These are phyloP conservation scores for Sporothrix pallida DNA, from an alignment of 2,329 filamentous ascomycete species.

Conservation along the genomic window DNA sequence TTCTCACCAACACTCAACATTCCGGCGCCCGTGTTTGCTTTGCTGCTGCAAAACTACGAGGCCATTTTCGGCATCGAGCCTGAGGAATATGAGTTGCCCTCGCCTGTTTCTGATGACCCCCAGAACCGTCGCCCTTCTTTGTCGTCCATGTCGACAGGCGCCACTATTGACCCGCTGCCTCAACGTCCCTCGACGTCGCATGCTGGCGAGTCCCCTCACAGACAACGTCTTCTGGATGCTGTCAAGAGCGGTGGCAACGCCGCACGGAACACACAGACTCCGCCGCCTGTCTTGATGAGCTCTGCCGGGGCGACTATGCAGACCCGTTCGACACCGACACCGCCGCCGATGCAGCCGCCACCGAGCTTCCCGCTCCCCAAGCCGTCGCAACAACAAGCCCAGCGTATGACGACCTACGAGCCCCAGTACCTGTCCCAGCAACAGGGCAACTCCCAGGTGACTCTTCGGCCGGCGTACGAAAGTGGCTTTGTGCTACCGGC, in stretches of 20 bases:
- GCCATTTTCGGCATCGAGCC: conserved; percentile 79
- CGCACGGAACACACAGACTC: conserved; percentile 56
- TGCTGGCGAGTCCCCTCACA: conserved; percentile 58
- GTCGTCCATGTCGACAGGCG: conserved; percentile 37
- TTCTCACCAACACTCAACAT: conserved; percentile 98
- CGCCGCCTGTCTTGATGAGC: conserved; percentile 47
- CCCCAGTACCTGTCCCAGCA: conserved; percentile 51
- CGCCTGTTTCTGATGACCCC: conserved; percentile 48
- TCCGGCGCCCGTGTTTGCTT: conserved; percentile 88
- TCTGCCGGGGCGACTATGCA: conserved; percentile 38
- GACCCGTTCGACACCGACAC: conserved; percentile 51
- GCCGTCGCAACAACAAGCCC: conserved; percentile 35
- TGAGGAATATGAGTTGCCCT: conserved; percentile 66
- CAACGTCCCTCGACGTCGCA: conserved; percentile 58
- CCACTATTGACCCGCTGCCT: conserved; percentile 42
- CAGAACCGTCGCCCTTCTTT: conserved; percentile 39
- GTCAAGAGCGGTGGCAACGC: conserved; percentile 42
- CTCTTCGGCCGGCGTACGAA: conserved; percentile 55
- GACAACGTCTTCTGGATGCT: conserved; percentile 55
- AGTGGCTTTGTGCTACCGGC: conserved; percentile 47
- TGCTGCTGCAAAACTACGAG: conserved; percentile 90
- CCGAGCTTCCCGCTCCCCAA: conserved; percentile 28
- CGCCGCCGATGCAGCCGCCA: conserved; percentile 44
- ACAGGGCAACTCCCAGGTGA: conserved; percentile 41
- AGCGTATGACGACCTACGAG: conserved; percentile 51